Base-by-base conservation (phyloP, 148 eudicot genomes). In the Vaccinium macrocarpon region DNA sequence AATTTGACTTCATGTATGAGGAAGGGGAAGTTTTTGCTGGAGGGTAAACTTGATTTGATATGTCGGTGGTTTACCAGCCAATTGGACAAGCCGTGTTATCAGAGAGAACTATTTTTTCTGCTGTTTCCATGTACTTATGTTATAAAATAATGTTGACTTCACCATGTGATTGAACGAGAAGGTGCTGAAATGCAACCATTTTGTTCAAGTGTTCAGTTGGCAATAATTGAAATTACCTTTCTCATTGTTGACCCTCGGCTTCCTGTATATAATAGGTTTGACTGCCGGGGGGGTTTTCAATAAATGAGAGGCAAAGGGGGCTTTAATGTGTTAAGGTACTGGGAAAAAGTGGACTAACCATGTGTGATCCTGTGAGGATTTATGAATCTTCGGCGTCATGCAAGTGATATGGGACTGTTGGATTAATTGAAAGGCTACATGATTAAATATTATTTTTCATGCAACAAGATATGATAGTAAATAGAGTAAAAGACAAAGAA, bases 1-100 rank as follows among this genome's bases (percentile, higher is more conserved):
- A 46, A 11, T 75, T 83, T 18, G 14, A 74, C 71, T 21, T 74
- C 27, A 62, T 76, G 81, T 83, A 74, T 51, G 5, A 71, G 21
- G 18, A 76, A 70, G 53, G 53, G 72, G 50, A 78, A 62, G 56
- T 48, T 74, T 82, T 21, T 68, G 35, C 27, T 68, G 73, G 73
- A 27, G 73, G 73, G 18, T 25, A 68, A 68, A 27, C 11, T 27
- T 64, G 15, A 12, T 68, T 62, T 62, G 7, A 27, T 25, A 1
- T 66, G 32, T 66, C 3, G 2, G 6, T 25, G 5, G 35, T 66
- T 66, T 66, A 52, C 56, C 57, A 16, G 18, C 57, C 57, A 53
- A 2, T 53, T 53, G 9, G 53, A 51, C 53, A 7, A 51, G 53
- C 53, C 53, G 10, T 51, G 57, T 53, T 53, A 53, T 13, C 16